Percentiles rank a stretch among this genome's conserved stretches.
phyloP scores from a whole-genome alignment of 441 rosid genomes.

The Croton setiger region DNA sequence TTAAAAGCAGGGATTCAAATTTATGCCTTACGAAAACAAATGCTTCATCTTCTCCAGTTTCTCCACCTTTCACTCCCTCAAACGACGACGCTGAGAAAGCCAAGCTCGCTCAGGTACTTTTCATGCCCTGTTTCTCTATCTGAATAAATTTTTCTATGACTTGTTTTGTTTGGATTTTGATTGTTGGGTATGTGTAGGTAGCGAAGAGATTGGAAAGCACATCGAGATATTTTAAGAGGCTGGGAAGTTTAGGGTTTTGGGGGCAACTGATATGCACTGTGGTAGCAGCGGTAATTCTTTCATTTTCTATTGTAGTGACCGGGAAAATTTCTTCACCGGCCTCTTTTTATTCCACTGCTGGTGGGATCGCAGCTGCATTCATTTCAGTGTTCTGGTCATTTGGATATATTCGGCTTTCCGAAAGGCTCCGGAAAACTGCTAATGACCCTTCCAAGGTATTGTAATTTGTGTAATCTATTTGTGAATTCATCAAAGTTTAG shows the following conservation, averaged over 20 bases:
- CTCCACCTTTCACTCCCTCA: slow-evolving; percentile 41
- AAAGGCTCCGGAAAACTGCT: slow-evolving; percentile 70
- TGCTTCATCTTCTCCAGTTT: slow-evolving; percentile 34
- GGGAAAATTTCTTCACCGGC: slow-evolving; percentile 80
- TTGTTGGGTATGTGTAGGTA: slow-evolving; percentile 45
- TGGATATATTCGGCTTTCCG: slow-evolving; percentile 86
- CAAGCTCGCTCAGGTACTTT: slow-evolving; percentile 74
- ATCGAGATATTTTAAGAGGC: slow-evolving; percentile 80
- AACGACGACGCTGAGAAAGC: slow-evolving; percentile 63
- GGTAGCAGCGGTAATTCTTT: slow-evolving; percentile 83
- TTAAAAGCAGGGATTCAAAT: slow-evolving; percentile 34
- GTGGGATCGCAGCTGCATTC: slow-evolving; percentile 85
- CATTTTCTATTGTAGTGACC: slow-evolving; percentile 72
- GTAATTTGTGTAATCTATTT: background rate
- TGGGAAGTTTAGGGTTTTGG: slow-evolving; percentile 94
- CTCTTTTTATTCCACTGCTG: slow-evolving; percentile 81
- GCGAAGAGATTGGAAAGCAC: slow-evolving; percentile 90
- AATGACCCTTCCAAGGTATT: slow-evolving; percentile 88
- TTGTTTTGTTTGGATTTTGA: background rate
- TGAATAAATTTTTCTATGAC: background rate
- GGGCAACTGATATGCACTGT: slow-evolving; percentile 84
- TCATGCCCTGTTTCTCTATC: background rate
- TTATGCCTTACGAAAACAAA: slow-evolving; percentile 19
- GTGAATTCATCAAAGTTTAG: background rate
- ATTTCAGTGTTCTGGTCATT: slow-evolving; percentile 94